Base-by-base conservation (phyloP, 2,329 filamentous ascomycete species). In the Cercospora beticola region DNA sequence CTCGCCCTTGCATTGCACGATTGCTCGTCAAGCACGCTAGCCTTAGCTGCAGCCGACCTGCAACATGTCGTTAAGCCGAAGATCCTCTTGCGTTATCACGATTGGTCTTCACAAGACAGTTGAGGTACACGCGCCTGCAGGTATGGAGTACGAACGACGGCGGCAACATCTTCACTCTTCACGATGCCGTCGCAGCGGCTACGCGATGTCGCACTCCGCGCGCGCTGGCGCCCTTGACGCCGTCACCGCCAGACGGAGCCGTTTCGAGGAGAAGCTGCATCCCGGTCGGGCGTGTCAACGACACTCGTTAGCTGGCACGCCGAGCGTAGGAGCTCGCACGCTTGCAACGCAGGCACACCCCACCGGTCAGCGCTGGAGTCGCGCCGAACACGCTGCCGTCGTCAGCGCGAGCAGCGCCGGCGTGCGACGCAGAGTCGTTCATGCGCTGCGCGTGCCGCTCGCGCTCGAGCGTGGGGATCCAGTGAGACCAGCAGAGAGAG, bases 1-100 rank as follows among this genome's bases (percentile, higher is more conserved):
- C 65, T 40, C 60, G 70, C 71, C 71, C 71, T 72, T 72, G 71
- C 71, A 72, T 63, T 63, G 66, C 66, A 61, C 68, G 68, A 70
- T 67, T 69, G 70, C 70, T 71, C 67, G 49, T 36, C 62, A 9
- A 62, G 65, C 68, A 69, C 68, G 68, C 70, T 72, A 72, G 66
- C 59, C 40, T 52, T 69, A 70, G 71, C 71, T 70, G 63, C 64
- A 64, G 49, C 28, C 52, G 23, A 21, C 70, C 71, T 72, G 71
- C 70, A 71, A 66, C 71, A 69, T 62, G 70, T 67, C 65, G 62
- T 64, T 69, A 59, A 71, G 67, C 68, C 71, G 71, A 69, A 62
- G 71, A 72, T 72, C 67, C 68, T 54, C 64, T 56, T 28, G 36
- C 40, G 30, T 49, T 46, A 49, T 36, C 33, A 64, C 67, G 14